A percentile compares a stretch with the other conserved stretches of the same genome.
These are phyloP conservation scores for Suillus ampliporus DNA, from an alignment of 768 basidiomycete species.

Conservation along the genomic window DNA sequence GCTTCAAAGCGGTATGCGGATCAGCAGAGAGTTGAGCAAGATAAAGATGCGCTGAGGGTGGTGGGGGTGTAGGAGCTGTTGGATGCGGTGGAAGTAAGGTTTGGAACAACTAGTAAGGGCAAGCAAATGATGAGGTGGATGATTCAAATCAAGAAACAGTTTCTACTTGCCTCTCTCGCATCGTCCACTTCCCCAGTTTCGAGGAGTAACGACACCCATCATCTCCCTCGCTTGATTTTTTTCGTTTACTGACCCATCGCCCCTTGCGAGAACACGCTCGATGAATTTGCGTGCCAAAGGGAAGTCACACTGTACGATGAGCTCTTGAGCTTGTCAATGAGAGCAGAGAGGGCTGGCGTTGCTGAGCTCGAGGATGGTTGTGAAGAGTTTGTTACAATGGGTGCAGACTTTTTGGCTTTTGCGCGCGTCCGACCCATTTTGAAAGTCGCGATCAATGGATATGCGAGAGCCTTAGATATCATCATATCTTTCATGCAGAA, in stretches of 20 bases:
- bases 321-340: constrained; percentile 81
- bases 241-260: constrained; percentile 45
- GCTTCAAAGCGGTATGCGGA: constrained; percentile 70
- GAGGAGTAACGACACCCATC: constrained; percentile 75
- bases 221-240: constrained; percentile 80
- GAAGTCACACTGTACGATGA: constrained; percentile 86
- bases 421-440: constrained; percentile 62
- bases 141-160: background rate
- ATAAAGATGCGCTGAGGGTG: constrained; percentile 84
- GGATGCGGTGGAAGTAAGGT: constrained; percentile 65
- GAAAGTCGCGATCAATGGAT: constrained; percentile 8
- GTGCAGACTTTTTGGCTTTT: constrained; percentile 41
- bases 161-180: constrained; percentile 67
- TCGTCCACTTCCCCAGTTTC: constrained; percentile 79
- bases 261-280: constrained; percentile 66
- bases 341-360: constrained; percentile 53
- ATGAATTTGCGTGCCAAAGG: constrained; percentile 78
- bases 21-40: constrained; percentile 85
- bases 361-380: constrained; percentile 29
- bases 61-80: constrained; percentile 61
- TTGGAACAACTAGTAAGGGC: constrained; percentile 61
- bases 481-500: too few species aligned
- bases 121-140: constrained; percentile 1
- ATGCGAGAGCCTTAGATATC: too few species aligned
- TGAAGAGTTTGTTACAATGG: constrained; percentile 18